Evolutionary conservation across 768 basidiomycete genomes (phyloP), one percentile per base, ranked within the genome.

Genomic region (Suillus weaverae): DNA sequence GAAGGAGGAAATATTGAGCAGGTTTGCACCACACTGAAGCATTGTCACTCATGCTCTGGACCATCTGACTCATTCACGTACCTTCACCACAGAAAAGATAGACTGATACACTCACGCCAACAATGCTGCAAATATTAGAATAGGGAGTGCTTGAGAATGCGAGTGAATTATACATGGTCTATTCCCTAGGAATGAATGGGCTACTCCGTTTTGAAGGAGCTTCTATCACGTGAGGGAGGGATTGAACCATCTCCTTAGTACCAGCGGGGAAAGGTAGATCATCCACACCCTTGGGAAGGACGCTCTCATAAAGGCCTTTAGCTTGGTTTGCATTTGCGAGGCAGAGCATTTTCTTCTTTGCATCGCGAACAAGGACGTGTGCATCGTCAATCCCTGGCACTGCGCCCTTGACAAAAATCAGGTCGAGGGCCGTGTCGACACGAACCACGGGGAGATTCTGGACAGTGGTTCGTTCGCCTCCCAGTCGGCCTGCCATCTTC

Each of bases 401-500:
- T 46, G 88, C 86, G n/a, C 97, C 97, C 64, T 89, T 87, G 61
- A 99, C 89, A 76, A 91, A 99, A 63, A 99, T 82, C 61, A 98
- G 85, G 77, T 99, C 90, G 56, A 97, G 86, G 16, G 81, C 79
- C 26, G 86, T 86, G 80, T 99, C 97, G 65, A 99, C 85, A 26
- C 95, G 91, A 62, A 95, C 85, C 50, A 99, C 94, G 1, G 89
- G 77, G 32, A 99, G 87, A 73, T 98, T 99, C 72, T 97, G 95
- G 16, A 84, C 83, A 9, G 97, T 99, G 10, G 85, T 85, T 46
- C 89, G 88, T 67, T 86, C 83, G 63, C 88, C 90, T 59, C 97
- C 97, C 83, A 98, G 89, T 30, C 89, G 89, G 39, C 97, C 97
- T 11, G 97, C 88, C 97, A 97, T 98, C 82, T 98, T 99, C 81